Base-by-base conservation (phyloP, 306 rosid species). In the Begonia peltatifolia region DNA sequence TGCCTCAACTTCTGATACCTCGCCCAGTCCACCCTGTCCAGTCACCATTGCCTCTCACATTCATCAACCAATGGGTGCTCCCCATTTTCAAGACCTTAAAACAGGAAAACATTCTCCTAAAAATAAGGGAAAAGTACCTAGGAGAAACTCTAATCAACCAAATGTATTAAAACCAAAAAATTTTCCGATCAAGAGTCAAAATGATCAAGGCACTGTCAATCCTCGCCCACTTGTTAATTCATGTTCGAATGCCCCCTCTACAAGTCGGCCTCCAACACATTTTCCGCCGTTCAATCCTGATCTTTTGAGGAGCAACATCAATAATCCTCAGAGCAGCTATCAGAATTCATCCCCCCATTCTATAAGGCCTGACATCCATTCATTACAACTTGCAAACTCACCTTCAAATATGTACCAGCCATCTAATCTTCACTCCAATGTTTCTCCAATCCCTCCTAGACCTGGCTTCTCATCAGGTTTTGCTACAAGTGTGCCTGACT, bases 321-420 rank as follows among this genome's bases (percentile, higher is more conserved):
- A 63, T 64, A 63, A 63, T 77, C 47, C 61, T 59, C 52, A 46
- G 55, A 71, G 75, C 47, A 75, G 67, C 55, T 76, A 67, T 14
- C 81, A 71, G 67, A 64, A 47, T 63, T 68, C 77, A 42, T 72
- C 69, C 68, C 67, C 86, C 54, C 71, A 64, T 53, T 71, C 75
- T 25, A 41, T 62, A 70, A 75, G 80, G 66, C 70, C 69, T 17
- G 79, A 77, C 71, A 64, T 58, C 66, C 61, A 63, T 63, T 71
- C 79, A n/a, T 35, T 67, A 68, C 88, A 63, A 53, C 76, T 77
- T 60, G 57, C 77, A 60, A 71, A 71, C 63, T 68, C 79, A 47
- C 74, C 62, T 2, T 78, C 62, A 63, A 74, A 62, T 71, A 42
- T 59, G 42, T 63, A 41, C 68, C 9, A 30, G 0, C 60, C 81